Base-by-base conservation (phyloP, 495 filamentous ascomycete genomes). In the Penicillium manginii region DNA sequence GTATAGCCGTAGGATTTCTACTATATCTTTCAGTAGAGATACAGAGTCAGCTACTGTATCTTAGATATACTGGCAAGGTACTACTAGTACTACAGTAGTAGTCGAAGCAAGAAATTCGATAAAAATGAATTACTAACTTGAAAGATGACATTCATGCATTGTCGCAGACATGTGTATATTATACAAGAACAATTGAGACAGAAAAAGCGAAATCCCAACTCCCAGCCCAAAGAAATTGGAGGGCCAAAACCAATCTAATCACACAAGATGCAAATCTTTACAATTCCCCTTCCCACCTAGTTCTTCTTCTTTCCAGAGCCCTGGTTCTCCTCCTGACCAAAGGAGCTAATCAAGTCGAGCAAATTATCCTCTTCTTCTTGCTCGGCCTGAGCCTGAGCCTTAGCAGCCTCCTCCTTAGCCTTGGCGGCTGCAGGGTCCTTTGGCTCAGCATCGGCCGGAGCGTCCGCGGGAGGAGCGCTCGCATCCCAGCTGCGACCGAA, bases 401-500 rank as follows among this genome's bases (percentile, higher is more conserved):
- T 61, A 52, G 70, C 63, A 55, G 64, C 71, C 51, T 66, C 73
- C 56, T 65, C 67, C 58, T 50, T 65, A 2, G 68, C 73, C 59
- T 69, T 65, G 35, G 69, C 65, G 17, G 67, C 65, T 19, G 69
- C 72, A 42, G 63, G 59, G 10, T 68, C 52, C 52, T 66, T 33
- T 12, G 57, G 47, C 46, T 37, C 63, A 51, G 37, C 63, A 40
- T 54, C 58, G 39, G 57, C 19, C 39, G 57, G 40, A 19, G 40
- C 40, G 40, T 43, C 72, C 14, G 63, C 67, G 43, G 51, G 63
- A 17, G 66, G 62, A 48, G 70, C 71, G 54, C 77, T 83, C 21
- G 80, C 80, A 80, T 98, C 94, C 81, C 86, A 98, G 21, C 85
- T 85, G 21, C 90, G 76, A 23, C 94, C 94, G 80, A 91, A 98